Base-by-base conservation (phyloP, 2,329 filamentous ascomycete genomes). In the Boeremia exigua region DNA sequence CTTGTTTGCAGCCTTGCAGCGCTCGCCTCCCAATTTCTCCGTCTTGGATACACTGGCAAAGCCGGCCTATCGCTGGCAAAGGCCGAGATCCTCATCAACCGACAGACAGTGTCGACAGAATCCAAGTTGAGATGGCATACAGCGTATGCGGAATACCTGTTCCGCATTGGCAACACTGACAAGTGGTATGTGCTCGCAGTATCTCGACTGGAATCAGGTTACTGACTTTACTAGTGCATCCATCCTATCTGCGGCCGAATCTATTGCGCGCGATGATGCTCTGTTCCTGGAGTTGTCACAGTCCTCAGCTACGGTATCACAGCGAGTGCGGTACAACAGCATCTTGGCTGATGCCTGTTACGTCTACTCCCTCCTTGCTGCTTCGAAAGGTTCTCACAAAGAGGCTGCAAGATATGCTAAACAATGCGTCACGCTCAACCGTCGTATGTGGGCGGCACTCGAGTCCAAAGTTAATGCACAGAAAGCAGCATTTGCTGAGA, bases 141-240 rank as follows among this genome's bases (percentile, higher is more conserved):
- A 6, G 85, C 87, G 0, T 86, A 88, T 58, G 87, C 90, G 0
- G 91, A 96, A 71, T 92, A 92, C 71, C 80, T 88, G 27, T 78
- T 93, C 15, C 84, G 84, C 1, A 83, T 88, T 11, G 89, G 88
- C 9, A 86, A 87, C 45, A 77, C 84, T 14, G 82, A 87, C 9
- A 86, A 89, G 74, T 88, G 80, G 75, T 77, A 69, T 63, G 63
- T 27, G 23, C 12, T 7, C 9, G 9, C 52, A 4, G 0, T 17
- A 8, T 1, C 29, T n/a, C n/a, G n/a, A n/a, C n/a, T n/a, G n/a
- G n/a, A n/a, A n/a, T 4, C 11, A n/a, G 14, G 12, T 19, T 23
- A 34, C 62, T 72, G 49, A 73, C 53, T 15, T 17, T 33, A 2
- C 1, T 19, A 77, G 74, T 57, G 57, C 63, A 45, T 61, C 59